Percentiles rank a stretch among this genome's conserved stretches.
These are phyloP conservation scores for Spergularia bocconei DNA, from an alignment of 148 eudicot genomes.

Conservation along the genomic window DNA sequence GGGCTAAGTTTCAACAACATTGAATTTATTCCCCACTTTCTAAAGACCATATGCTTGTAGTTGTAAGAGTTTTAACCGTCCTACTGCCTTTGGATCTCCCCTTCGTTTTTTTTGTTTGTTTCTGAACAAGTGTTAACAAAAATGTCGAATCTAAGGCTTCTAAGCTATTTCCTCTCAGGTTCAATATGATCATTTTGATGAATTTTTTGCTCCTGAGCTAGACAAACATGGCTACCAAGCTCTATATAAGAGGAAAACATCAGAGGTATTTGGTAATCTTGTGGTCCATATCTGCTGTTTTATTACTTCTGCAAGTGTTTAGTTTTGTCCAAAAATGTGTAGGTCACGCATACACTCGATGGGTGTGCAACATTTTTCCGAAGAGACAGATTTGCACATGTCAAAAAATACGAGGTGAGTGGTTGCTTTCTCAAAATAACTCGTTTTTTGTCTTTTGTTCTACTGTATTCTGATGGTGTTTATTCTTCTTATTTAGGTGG, in stretches of 20 bases:
- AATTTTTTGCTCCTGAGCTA: conserved; percentile 90
- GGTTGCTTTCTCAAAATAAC: not conserved
- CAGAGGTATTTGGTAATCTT: conserved; percentile 57
- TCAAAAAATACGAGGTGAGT: conserved; percentile 94
- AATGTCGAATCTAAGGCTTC: too few species aligned
- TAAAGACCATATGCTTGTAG: not conserved
- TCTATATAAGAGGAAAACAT: conserved; percentile 77
- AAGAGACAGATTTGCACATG: conserved; percentile 91
- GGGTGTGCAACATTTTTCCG: conserved; percentile 99
- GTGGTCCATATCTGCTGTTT: not conserved
- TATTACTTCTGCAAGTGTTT: not conserved
- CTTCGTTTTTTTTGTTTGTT: too few species aligned
- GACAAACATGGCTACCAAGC: conserved; percentile 99
- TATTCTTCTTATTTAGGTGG: conserved; percentile 56
- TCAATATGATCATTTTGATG: conserved; percentile 93
- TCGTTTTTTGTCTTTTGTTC: not conserved
- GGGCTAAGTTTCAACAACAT: not conserved
- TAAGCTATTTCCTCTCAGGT: conserved; percentile 48
- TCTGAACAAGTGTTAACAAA: too few species aligned
- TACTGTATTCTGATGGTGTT: conserved; percentile 10
- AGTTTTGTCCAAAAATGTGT: conserved; percentile 17
- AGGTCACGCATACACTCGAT: conserved; percentile 75
- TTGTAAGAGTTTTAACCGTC: not conserved
- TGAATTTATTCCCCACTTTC: not conserved
- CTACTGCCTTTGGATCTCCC: not conserved